Evolutionary conservation across 1,284 basidiomycete species (phyloP), one percentile per base, ranked within the genome.

Genomic region (Cryptococcus amylolentus): DNA sequence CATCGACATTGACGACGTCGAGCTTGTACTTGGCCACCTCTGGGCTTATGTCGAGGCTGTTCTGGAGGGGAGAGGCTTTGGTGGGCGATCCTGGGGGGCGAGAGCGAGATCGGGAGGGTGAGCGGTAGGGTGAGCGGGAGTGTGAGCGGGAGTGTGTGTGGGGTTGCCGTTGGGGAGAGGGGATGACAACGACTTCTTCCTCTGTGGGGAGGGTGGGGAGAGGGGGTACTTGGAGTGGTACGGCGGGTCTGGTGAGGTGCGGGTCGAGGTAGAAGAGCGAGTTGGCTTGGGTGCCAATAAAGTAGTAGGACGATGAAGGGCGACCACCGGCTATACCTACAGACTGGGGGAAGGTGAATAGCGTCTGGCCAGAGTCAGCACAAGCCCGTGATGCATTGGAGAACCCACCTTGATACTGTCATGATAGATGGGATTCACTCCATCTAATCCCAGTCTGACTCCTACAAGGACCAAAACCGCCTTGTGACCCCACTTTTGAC

Each of bases 201-300:
- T 54, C 55, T 37, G 43, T 41, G 38, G 44, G 16, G 16, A 20
- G 27, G 20, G 26, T 16, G 13, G 44, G 44, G 6, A 46, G 44
- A 2, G 85, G 84, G 1, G 86, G 83, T 0, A 83, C 80, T 13
- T 87, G 84, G 7, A 94, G 81, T 0, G 88, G 86, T 10, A 98
- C 80, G 0, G 91, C 82, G 0, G 90, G 84, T 7, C 93, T 84
- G 0, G 91, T 84, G 68, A 95, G 86, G 72, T 98, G 95, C 0
- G 95, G 95, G 75, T 98, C 95, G 49, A 98, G 88, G 72, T 98
- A 98, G 77, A 97, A 95, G 4, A 96, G 81, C 52, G 85, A 88
- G 64, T 92, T 88, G 3, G 86, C 88, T 72, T 98, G 95, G 0
- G 86, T 84, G 13, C 92, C 95, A 51, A 98, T 89, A 74, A 98